phyloP scores from a whole-genome alignment of 148 eudicot genomes.

The Persicaria maculosa region DNA sequence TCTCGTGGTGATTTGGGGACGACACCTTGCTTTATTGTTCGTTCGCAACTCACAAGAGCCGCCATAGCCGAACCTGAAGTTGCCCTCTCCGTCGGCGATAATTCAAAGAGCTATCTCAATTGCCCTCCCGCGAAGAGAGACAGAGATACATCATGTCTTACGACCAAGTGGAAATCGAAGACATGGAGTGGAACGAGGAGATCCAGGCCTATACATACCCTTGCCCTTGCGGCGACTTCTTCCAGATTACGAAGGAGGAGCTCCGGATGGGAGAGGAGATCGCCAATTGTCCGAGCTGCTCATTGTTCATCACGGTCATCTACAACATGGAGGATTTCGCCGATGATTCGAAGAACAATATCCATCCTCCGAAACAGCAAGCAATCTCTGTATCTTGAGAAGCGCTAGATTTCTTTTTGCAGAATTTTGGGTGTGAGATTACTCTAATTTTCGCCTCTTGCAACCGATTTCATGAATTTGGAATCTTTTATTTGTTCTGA shows the following conservation, averaged over 20 bases:
- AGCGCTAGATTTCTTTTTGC: not conserved
- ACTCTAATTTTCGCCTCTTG: not conserved
- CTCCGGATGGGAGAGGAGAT: conserved; percentile 84
- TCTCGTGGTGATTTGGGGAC: too few relatives aligned
- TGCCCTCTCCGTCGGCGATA: not conserved
- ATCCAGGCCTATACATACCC: conserved; percentile 74
- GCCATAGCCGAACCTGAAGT: not conserved
- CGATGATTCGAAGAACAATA: conserved; percentile 18
- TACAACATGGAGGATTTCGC: conserved; percentile 76
- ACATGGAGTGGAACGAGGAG: conserved; percentile 97
- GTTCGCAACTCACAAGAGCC: too few relatives aligned
- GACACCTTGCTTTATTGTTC: too few relatives aligned
- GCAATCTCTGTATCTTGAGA: conserved; percentile 57
- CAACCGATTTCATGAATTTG: not conserved
- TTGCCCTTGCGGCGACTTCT: conserved; percentile 84
- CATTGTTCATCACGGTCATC: conserved; percentile 77
- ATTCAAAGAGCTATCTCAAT: not conserved
- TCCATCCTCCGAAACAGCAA: conserved; percentile 45
- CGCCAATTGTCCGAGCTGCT: conserved; percentile 92
- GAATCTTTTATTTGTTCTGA: too few relatives aligned
- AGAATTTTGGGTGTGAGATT: not conserved
- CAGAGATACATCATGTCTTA: conserved; percentile 57
- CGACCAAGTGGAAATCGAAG: conserved; percentile 97
- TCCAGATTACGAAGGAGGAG: conserved; percentile 78
- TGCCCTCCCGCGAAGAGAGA: not conserved